These are phyloP conservation scores for Trichoderma atroviride DNA, from an alignment of 2,329 filamentous ascomycete species.

Conservation along the genomic window DNA sequence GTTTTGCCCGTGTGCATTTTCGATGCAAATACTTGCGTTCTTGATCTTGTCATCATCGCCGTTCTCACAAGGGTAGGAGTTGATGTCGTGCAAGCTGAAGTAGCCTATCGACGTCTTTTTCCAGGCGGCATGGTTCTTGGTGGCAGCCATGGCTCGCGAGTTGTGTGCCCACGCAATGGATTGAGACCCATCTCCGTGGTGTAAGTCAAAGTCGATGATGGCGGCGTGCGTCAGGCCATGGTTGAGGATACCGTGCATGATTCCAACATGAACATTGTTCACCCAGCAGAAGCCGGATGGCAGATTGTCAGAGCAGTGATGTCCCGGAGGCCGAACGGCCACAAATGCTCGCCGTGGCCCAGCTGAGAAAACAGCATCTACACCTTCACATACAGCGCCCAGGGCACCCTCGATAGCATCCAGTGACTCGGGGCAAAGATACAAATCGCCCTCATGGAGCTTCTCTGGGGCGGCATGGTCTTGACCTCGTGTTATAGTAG, in stretches of 20 bases:
- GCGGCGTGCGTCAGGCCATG: conserved; percentile 92
- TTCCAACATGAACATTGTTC: conserved; percentile 97
- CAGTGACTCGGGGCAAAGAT: conserved; percentile 83
- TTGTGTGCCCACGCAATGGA: conserved; percentile 92
- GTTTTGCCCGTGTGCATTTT: conserved; percentile 89
- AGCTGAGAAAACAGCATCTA: conserved; percentile 76
- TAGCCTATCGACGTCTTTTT: conserved; percentile 91
- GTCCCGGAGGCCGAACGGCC: conserved; percentile 87
- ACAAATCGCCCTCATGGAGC: conserved; percentile 87
- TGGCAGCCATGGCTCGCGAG: conserved; percentile 60
- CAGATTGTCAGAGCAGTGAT: conserved; percentile 87
- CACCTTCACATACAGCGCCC: conserved; percentile 89
- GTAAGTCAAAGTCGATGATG: conserved; percentile 89
- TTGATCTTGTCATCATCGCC: conserved; percentile 93
- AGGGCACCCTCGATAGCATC: conserved; percentile 88
- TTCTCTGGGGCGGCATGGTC: conserved; percentile 53
- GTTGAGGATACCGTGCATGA: conserved; percentile 81
- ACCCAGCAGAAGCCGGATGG: conserved; percentile 98
- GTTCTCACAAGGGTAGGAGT: conserved; percentile 93
- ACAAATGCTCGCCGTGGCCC: conserved; percentile 82
- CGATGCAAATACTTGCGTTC: conserved; percentile 91
- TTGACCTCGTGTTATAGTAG: conserved; percentile 59
- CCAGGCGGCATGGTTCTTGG: conserved; percentile 72
- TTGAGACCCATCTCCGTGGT: conserved; percentile 95
- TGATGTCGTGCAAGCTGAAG: conserved; percentile 96